Base-by-base conservation (phyloP, 2,329 filamentous ascomycete genomes). In the Rutstroemia sp. region DNA sequence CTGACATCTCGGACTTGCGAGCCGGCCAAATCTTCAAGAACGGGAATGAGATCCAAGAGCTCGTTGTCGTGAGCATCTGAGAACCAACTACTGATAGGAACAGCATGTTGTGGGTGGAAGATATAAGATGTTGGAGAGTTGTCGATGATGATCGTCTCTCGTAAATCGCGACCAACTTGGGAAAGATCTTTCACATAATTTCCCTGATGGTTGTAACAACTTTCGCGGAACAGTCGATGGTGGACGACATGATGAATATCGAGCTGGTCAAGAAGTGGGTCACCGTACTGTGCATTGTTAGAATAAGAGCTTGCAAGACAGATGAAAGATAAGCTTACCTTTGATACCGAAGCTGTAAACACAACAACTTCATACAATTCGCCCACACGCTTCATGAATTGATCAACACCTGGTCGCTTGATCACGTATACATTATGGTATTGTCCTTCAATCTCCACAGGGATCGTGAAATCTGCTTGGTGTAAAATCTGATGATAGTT, bases 361-460 rank as follows among this genome's bases (percentile, higher is more conserved):
- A 99, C 92, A 25, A 99, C 94, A 49, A 99, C 92, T 75, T 99
- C 94, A 68, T 97, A 99, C 50, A 99, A 79, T 73, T 99, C 94
- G 50, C 94, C 94, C 38, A 99, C 92, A 58, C 94, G 81, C 78
- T 97, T 97, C 90, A 99, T 96, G 73, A 99, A 99, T 62, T 95
- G 87, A 70, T 99, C 94, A 19, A 99, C 94, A 54, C 94, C 94
- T n/a, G 94, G 94, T 67, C 94, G 84, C 76, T 99, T 99, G 72
- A 99, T 99, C 63, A 99, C 94, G 70, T 99, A 99, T 54, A 99
- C 95, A 68, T 99, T 99, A 75, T 99, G 94, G 70, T 95, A 97
- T 72, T 96, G 95, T 56, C 94, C 94, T 76, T 99, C 94, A 62
- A 99, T 99, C 69, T 99, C 94, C 30, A 99, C 94, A 0, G 94